phyloP scores from a whole-genome alignment of 768 basidiomycete genomes.

The Trametes gibbosa region DNA sequence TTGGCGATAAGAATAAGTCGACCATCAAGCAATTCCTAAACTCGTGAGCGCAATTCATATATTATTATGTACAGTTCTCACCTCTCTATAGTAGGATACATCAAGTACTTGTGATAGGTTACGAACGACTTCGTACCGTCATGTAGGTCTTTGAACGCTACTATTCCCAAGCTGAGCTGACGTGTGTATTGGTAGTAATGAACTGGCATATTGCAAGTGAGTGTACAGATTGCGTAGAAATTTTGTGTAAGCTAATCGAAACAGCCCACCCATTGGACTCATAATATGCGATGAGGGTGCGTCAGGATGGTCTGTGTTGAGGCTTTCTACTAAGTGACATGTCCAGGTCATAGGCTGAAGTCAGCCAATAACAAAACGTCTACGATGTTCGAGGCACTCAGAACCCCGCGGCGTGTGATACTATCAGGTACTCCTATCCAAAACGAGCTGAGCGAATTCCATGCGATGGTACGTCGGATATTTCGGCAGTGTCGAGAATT shows the following conservation, averaged over 20 bases:
- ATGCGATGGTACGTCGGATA: slow-evolving; percentile 77
- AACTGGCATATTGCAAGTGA: slow-evolving; percentile 64
- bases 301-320: background rate
- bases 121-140: slow-evolving; percentile 83
- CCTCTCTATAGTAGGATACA: slow-evolving; percentile 54
- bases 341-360: slow-evolving; percentile 83
- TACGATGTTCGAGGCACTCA: slow-evolving; percentile 76
- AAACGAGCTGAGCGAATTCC: slow-evolving; percentile 93
- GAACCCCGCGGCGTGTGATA: slow-evolving; percentile 77
- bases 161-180: background rate
- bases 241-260: background rate
- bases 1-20: slow-evolving; percentile 56
- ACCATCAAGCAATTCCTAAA: slow-evolving; percentile 70
- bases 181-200: slow-evolving; percentile 37
- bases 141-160: slow-evolving; percentile 50
- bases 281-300: slow-evolving; percentile 94
- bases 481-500: background rate
- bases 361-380: slow-evolving; percentile 90
- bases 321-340: background rate
- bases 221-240: slow-evolving; percentile 18
- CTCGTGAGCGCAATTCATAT: slow-evolving; percentile 45
- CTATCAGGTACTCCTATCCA: slow-evolving; percentile 97
- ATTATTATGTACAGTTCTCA: background rate
- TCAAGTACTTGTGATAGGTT: slow-evolving; percentile 91
- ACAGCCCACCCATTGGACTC: slow-evolving; percentile 85